Evolutionary conservation across 1,284 basidiomycete genomes (phyloP), one percentile per base, ranked within the genome.

Genomic region (Pholiota adiposa): DNA sequence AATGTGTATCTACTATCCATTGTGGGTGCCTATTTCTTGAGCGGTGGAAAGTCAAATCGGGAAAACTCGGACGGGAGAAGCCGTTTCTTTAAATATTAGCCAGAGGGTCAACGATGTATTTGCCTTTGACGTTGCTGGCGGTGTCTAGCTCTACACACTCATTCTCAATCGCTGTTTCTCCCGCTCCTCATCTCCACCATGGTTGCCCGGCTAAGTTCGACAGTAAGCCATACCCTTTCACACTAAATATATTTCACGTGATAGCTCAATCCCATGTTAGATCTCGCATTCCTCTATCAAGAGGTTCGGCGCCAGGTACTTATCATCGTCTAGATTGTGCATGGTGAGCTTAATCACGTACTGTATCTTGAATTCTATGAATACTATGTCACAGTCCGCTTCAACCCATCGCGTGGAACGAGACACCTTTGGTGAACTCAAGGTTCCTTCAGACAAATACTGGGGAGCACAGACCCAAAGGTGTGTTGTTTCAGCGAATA

Each of bases 391-490:
- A 12, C 25, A 65, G 62, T 61, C 62, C 19, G 69, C 67, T 27
- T 79, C 85, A 71, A 79, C 82, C 59, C 87, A 80, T 75, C 87
- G 92, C 53, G 75, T 78, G 12, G 93, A 95, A 74, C 86, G 79
- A 63, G 94, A 97, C 76, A 96, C 95, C 4, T 97, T 97, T 73
- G 94, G 94, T 51, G 92, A 95, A 58, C 86, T 99, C 57, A 84
- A 94, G 70, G 97, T 99, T 50, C 97, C 97, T 40, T 88, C 92
- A 21, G 93, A 98, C 72, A 87, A 91, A 58, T 98, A 98, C 80
- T 99, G 97, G 96, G 97, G 97, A 63, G 97, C 97, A 18, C 97
- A 99, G 79, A 99, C 97, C 33, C 97, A 99, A 77, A 86, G 97
- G 91, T 90, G 33, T 29, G 31, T 16, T 46, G 48, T 59, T 27